These are phyloP conservation scores for Cerrena zonata DNA, from an alignment of 1,284 basidiomycete species.

Conservation along the genomic window DNA sequence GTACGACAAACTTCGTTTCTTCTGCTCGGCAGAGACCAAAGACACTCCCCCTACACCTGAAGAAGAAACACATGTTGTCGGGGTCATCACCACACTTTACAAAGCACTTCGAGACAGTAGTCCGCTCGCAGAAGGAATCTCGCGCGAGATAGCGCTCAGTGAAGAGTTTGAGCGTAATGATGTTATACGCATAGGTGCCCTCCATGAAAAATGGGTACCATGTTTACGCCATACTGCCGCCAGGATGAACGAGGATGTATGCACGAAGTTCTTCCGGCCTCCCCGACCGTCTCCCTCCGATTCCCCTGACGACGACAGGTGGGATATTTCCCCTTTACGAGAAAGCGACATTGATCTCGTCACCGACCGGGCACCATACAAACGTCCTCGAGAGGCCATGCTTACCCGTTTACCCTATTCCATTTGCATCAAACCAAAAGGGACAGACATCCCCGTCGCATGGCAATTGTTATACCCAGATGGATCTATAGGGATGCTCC, in stretches of 20 bases:
- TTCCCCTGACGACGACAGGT: not conserved
- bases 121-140: not conserved
- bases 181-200: not conserved
- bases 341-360: slow-evolving; percentile 4
- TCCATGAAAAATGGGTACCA: slow-evolving; percentile 2
- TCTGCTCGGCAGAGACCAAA: slow-evolving; percentile 4
- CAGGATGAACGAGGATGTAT: not conserved
- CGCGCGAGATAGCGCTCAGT: not conserved
- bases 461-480: slow-evolving; percentile 5
- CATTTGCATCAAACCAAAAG: slow-evolving; percentile 1
- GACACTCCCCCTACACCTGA: not conserved
- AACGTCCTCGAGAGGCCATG: not conserved
- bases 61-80: slow-evolving; percentile 1
- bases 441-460: not conserved
- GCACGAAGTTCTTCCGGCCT: not conserved
- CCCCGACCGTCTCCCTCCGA: not conserved
- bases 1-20: not conserved
- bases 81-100: not conserved
- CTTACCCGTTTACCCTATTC: not conserved
- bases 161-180: no score
- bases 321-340: slow-evolving; percentile 2
- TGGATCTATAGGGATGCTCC: slow-evolving; percentile 3
- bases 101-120: not conserved
- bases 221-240: not conserved
- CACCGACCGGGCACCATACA: not conserved